These are phyloP conservation scores for Geranium incanum DNA, from an alignment of 441 rosid species.

Conservation along the genomic window DNA sequence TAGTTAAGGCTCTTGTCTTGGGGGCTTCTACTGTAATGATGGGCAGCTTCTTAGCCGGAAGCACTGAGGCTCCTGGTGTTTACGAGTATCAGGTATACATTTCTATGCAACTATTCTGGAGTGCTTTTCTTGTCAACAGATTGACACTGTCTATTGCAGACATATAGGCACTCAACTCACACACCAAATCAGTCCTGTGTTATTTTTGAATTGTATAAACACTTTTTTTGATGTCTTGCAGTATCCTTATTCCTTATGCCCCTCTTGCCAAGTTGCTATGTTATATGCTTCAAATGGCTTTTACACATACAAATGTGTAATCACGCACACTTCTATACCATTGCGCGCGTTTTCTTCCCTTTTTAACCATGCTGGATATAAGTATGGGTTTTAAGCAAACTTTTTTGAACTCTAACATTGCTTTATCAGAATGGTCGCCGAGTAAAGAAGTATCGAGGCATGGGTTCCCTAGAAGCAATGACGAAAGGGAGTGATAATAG, in stretches of 20 bases:
- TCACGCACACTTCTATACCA: background rate
- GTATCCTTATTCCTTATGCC: background rate
- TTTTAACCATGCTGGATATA: background rate
- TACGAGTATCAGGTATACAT: constrained; percentile 48
- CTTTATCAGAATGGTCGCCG: constrained; percentile 41
- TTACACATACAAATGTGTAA: background rate
- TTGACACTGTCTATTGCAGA: background rate
- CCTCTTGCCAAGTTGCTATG: background rate
- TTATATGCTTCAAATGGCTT: background rate
- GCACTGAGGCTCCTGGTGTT: constrained; percentile 70
- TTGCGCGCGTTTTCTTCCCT: background rate
- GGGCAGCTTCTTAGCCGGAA: constrained; percentile 91
- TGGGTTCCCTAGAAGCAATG: constrained; percentile 94
- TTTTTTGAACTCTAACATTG: constrained; percentile 1
- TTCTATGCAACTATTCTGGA: background rate
- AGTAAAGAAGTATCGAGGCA: constrained; percentile 68
- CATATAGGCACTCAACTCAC: background rate
- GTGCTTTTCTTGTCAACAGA: background rate
- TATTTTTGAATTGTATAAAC: background rate
- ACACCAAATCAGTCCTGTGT: background rate
- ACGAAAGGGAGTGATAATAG: constrained; percentile 78
- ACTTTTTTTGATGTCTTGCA: background rate
- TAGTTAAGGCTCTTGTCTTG: constrained; percentile 68
- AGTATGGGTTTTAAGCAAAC: background rate
- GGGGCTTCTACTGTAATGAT: constrained; percentile 94